These are phyloP conservation scores for Phoma sp. DNA, from an alignment of 2,329 filamentous ascomycete species.

Conservation along the genomic window DNA sequence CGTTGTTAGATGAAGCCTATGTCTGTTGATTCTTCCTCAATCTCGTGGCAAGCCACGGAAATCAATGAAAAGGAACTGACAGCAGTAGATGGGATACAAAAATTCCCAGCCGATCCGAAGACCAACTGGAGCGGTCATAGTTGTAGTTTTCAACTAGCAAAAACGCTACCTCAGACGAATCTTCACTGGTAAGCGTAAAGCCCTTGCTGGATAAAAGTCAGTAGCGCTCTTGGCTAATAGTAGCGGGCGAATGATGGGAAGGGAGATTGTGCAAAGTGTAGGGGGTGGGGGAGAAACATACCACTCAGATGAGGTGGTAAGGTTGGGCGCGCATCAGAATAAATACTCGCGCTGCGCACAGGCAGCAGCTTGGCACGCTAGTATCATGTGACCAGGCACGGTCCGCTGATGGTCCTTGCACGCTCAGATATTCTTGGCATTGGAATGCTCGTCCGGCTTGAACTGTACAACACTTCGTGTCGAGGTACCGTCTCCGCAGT, in stretches of 20 bases:
- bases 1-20: background rate
- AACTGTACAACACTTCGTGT: too few relatives aligned
- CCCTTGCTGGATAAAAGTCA: too few relatives aligned
- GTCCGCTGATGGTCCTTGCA: background rate
- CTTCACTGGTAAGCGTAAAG: conserved; percentile 86
- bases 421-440: too few relatives aligned
- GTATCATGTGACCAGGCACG: conserved; percentile 20
- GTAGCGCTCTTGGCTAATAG: too few relatives aligned
- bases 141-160: conserved; percentile 91
- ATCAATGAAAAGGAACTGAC: conserved; percentile 39
- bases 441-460: too few relatives aligned
- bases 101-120: conserved; percentile 78
- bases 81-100: conserved; percentile 65
- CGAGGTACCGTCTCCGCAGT: too few relatives aligned
- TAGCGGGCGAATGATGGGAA: too few relatives aligned
- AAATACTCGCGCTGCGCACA: conserved; percentile 12
- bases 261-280: too few relatives aligned
- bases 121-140: conserved; percentile 77
- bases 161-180: conserved; percentile 86
- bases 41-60: conserved; percentile 31
- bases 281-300: too few relatives aligned
- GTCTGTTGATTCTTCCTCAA: conserved; percentile 39
- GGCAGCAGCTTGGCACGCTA: conserved; percentile 30
- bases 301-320: conserved; percentile 45
- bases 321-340: conserved; percentile 9